These are phyloP conservation scores for Globisporangium rhizosaccharum DNA, from an alignment of 352 stramenopile genomes.

Conservation along the genomic window DNA sequence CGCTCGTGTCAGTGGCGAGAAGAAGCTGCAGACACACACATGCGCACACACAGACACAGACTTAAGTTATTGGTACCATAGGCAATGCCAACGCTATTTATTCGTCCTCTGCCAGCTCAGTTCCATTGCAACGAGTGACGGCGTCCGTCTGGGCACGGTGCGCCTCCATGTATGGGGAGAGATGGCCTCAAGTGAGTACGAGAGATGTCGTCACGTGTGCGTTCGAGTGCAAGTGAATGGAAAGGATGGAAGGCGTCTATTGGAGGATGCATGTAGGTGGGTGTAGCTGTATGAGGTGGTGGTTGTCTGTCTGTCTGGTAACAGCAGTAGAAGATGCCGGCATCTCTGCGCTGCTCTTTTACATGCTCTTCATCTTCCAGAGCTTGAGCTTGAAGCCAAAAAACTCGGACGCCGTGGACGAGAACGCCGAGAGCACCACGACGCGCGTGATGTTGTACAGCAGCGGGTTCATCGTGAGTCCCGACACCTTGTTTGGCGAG, in stretches of 20 bases:
- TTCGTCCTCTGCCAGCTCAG: no score
- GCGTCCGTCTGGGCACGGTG: no score
- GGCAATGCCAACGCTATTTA: background rate
- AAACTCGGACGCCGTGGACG: constrained; percentile 84
- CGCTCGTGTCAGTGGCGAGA: background rate
- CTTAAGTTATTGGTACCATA: background rate
- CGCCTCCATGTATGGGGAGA: no score
- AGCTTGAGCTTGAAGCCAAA: constrained; percentile 91
- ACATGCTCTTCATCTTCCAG: constrained; percentile 84
- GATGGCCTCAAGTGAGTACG: no score
- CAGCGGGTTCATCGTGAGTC: constrained; percentile 87
- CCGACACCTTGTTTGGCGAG: constrained; percentile 88
- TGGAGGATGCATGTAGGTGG: no score
- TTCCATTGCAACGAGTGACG: no score
- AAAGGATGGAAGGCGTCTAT: no score
- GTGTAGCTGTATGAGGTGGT: background rate
- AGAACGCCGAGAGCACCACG: constrained; percentile 87
- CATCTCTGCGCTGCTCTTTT: no score
- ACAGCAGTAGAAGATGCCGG: background rate
- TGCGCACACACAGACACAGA: no score
- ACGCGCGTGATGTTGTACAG: constrained; percentile 88
- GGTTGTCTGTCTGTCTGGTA: background rate
- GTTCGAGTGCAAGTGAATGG: no score
- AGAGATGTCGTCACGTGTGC: no score
- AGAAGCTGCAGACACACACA: background rate